Evolutionary conservation across 2,329 filamentous ascomycete genomes (phyloP).

Genomic region (Myriosclerotinia scirpicola): DNA sequence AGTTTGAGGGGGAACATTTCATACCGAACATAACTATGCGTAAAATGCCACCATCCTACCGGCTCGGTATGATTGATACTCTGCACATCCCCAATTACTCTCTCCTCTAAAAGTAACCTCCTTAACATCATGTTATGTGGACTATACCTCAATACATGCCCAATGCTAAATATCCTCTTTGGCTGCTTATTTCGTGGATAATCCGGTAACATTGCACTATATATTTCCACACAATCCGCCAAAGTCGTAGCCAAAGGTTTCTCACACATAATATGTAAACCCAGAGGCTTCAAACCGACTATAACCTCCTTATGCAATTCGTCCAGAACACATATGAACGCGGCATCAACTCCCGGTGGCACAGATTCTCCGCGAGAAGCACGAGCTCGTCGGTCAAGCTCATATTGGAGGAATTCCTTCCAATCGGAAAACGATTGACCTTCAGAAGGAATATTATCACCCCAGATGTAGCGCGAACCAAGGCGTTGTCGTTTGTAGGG

Average conservation of each 20-base stretch:
- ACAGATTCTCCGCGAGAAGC: constrained; percentile 49
- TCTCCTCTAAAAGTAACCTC: constrained; percentile 71
- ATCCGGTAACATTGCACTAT: constrained; percentile 52
- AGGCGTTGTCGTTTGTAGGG: constrained; percentile 72
- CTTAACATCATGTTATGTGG: constrained; percentile 87
- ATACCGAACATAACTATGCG: constrained; percentile 79
- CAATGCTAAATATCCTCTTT: constrained; percentile 75
- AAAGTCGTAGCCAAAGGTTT: constrained; percentile 86
- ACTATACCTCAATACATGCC: constrained; percentile 90
- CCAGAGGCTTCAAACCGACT: constrained; percentile 66
- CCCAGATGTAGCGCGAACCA: constrained; percentile 73
- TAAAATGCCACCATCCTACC: constrained; percentile 94
- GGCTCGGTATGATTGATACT: constrained; percentile 92
- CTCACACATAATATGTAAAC: constrained; percentile 87
- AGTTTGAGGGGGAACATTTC: constrained; percentile 14
- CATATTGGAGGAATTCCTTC: constrained; percentile 74
- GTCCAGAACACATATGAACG: constrained; percentile 77
- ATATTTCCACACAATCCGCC: constrained; percentile 75
- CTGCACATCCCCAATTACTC: constrained; percentile 78
- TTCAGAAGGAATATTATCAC: constrained; percentile 47
- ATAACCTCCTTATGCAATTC: constrained; percentile 85
- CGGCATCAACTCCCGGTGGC: constrained; percentile 50
- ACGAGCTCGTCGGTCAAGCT: constrained; percentile 59
- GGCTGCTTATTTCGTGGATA: constrained; percentile 40
- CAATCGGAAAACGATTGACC: constrained; percentile 73